phyloP scores from a whole-genome alignment of 2,329 filamentous ascomycete genomes.

The Pyrenochaeta sp. region DNA sequence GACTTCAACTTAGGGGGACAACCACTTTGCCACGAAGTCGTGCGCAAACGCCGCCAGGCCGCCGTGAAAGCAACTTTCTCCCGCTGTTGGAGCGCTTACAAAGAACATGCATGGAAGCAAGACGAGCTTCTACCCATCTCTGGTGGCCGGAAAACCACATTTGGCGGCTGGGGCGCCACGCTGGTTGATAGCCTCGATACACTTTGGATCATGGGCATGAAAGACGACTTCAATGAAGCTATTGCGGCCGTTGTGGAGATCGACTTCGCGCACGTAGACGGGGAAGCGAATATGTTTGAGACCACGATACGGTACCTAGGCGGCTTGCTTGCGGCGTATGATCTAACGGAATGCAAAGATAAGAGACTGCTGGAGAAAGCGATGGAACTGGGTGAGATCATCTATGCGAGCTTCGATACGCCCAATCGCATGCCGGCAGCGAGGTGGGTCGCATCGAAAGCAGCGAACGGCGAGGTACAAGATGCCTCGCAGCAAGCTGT shows the following conservation, averaged over 20 bases:
- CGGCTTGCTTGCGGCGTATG: constrained; percentile 72
- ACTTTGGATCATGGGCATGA: constrained; percentile 73
- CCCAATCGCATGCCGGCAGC: constrained; percentile 68
- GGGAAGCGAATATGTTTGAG: constrained; percentile 70
- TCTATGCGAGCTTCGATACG: constrained; percentile 72
- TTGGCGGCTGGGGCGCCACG: constrained; percentile 89
- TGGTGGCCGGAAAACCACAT: constrained; percentile 74
- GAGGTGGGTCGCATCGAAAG: constrained; percentile 26
- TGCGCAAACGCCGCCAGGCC: constrained; percentile 69
- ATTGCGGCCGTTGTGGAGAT: constrained; percentile 64
- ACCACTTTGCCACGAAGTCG: constrained; percentile 48
- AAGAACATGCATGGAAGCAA: constrained; percentile 77
- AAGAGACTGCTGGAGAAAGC: constrained; percentile 65
- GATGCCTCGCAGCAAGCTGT: constrained; percentile 46
- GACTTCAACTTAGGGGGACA: constrained; percentile 63
- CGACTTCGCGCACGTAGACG: constrained; percentile 61
- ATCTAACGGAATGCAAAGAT: constrained; percentile 64
- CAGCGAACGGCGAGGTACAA: constrained; percentile 39
- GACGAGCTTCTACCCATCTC: constrained; percentile 82
- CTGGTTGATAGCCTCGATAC: constrained; percentile 77
- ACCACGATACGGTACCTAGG: constrained; percentile 74
- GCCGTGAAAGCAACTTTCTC: constrained; percentile 76
- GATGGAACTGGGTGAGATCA: constrained; percentile 66
- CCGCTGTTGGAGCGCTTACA: constrained; percentile 82
- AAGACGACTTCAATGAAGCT: constrained; percentile 69